Conservation (phyloP, 768 basidiomycete genomes). For the Lactifluus echinatus region DNA sequence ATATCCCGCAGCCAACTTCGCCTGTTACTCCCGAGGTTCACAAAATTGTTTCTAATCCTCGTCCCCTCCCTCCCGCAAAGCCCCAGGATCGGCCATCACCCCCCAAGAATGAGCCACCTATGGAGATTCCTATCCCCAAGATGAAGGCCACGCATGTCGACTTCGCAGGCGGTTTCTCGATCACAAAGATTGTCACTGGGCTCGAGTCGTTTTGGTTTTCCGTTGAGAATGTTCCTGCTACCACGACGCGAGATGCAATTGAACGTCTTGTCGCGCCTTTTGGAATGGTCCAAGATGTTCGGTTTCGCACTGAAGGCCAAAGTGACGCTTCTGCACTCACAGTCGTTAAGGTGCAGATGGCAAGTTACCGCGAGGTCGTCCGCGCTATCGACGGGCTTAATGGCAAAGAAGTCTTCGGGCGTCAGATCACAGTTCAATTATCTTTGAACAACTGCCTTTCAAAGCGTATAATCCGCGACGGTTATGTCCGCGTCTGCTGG, state of each 20-base stretch:
- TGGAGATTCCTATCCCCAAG: conserved; percentile 28
- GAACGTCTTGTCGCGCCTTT: conserved; percentile 34
- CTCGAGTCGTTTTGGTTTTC: conserved; percentile 61
- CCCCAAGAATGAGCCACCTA: neutral
- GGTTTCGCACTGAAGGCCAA: conserved; percentile 3
- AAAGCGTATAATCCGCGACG: conserved; percentile 41
- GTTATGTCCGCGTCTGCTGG: conserved; percentile 50
- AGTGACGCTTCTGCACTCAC: conserved; percentile 16
- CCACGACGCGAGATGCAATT: conserved; percentile 31
- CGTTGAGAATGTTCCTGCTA: conserved; percentile 41
- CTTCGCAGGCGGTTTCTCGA: conserved; percentile 52
- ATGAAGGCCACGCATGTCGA: conserved; percentile 49
- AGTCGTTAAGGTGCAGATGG: conserved; percentile 39
- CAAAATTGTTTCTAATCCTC: neutral
- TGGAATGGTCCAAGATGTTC: conserved; percentile 38
- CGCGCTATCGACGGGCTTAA: conserved; percentile 46
- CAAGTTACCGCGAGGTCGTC: conserved; percentile 40
- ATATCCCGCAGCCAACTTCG: too few species aligned
- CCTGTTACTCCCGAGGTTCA: neutral
- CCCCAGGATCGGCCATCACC: neutral
- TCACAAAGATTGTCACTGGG: conserved; percentile 49
- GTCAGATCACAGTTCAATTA: conserved; percentile 37
- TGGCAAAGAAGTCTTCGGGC: conserved; percentile 33
- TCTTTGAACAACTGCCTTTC: conserved; percentile 32
- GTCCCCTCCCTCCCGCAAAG: neutral